Base-by-base conservation (phyloP, 371 early-diverging fungal species). In the Rhizopus stolonifer region DNA sequence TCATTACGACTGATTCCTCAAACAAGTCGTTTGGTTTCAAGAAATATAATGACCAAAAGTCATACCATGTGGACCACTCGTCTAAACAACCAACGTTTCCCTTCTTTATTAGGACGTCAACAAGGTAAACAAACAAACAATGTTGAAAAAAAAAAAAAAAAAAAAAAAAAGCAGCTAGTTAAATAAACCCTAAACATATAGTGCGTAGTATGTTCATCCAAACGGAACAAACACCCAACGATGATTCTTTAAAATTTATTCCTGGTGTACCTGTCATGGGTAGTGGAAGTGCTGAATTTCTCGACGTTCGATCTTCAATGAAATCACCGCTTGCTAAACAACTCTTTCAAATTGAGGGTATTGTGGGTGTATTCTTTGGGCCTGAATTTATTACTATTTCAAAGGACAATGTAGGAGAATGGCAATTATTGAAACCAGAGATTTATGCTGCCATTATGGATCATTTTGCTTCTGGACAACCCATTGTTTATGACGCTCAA, bases 361-460 rank as follows among this genome's bases (percentile, higher is more conserved):
- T 97, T 23, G 61, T 72, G 15, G 86, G 89, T 13, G 92, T 97
- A 3, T 85, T 96, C 52, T 92, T 91, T 53, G 95, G 96, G 18
- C 80, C 87, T 9, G 96, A 96, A 64, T 96, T 94, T 71, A 86
- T 98, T 60, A 93, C 96, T 0, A 84, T 98, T 54, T 87, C 90
- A 40, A 96, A 95, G 66, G 87, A 92, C 42, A 68, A 82, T 23
- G 86, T 81, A 48, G 81, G 82, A 13, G 82, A 88, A 58, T 98
- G 99, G 99, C 90, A 88, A 64, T 65, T 94, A 54, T 86, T 98
- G 86, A 96, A 96, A 63, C 96, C 94, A 8, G 95, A 95, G 43
- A 82, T 98, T 34, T 98, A 94, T 60, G 88, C 91, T 4, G 83
- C 89, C 43, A 92, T 98, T 53, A 96, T 95, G 93, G 96, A 97